Conservation (phyloP, 441 rosid species). For the Caryocar brasiliense region DNA sequence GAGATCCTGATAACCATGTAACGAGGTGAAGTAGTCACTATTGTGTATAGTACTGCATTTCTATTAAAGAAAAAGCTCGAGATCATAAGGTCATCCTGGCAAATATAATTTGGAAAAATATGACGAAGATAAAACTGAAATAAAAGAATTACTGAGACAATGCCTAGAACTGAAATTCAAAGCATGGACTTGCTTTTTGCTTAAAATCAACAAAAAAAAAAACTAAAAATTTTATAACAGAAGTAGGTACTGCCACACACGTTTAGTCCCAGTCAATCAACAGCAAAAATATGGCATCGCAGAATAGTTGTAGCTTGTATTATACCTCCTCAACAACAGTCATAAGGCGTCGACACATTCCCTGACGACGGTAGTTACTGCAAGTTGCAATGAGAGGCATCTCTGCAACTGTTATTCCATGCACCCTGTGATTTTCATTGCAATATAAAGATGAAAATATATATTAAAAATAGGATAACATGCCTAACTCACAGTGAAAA, state of each 20-base stretch:
- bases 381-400: constrained; percentile 98
- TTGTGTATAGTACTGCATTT: too few relatives aligned
- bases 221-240: neutral
- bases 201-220: neutral
- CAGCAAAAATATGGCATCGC: neutral
- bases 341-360: constrained; percentile 83
- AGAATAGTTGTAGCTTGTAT: neutral
- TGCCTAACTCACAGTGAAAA: neutral
- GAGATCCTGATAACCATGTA: too few relatives aligned
- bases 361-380: constrained; percentile 79
- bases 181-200: too few relatives aligned
- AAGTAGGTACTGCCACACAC: neutral
- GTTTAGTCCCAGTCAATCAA: neutral
- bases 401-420: constrained; percentile 80
- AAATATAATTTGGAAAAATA: too few relatives aligned
- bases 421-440: constrained; percentile 40
- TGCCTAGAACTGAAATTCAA: too few relatives aligned
- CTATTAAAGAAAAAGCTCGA: too few relatives aligned
- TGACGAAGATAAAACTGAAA: too few relatives aligned
- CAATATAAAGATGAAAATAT: neutral
- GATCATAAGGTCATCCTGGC: too few relatives aligned
- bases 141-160: too few relatives aligned
- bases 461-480: neutral
- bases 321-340: constrained; percentile 78
- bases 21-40: too few relatives aligned